phyloP scores from a whole-genome alignment of 1,284 basidiomycete species.

The Serendipita sp. region DNA sequence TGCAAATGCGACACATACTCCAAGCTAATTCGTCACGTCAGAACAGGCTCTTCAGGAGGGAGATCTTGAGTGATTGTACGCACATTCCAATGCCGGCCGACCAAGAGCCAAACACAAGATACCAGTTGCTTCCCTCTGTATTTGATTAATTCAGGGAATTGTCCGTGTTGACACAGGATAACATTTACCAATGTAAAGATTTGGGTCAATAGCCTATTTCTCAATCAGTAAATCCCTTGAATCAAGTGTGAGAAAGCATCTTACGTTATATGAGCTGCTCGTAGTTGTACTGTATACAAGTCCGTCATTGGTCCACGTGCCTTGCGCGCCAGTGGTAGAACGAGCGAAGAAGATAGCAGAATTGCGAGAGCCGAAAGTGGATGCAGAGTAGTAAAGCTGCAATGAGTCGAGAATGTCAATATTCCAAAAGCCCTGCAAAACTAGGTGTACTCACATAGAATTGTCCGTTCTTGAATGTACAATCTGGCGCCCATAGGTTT shows the following conservation, averaged over 20 bases:
- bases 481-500: conserved; percentile 36
- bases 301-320: conserved; percentile 34
- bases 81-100: conserved; percentile 16
- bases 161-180: too few species aligned
- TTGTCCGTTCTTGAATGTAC: conserved; percentile 29
- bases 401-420: not conserved
- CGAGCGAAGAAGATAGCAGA: conserved; percentile 19
- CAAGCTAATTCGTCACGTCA: not conserved
- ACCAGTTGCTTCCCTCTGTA: conserved; percentile 14
- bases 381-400: conserved; percentile 22
- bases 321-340: conserved; percentile 17
- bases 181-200: conserved; percentile 10
- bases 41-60: not conserved
- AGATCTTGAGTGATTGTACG: conserved; percentile 25
- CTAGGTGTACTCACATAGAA: conserved; percentile 27
- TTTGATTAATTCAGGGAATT: not conserved
- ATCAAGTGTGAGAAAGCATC: conserved; percentile 11
- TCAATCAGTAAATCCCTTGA: not conserved
- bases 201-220: conserved; percentile 37
- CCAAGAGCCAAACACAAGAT: conserved; percentile 16
- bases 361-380: conserved; percentile 18
- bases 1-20: not conserved
- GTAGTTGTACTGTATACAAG: conserved; percentile 32
- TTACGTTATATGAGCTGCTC: conserved; percentile 34
- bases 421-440: not conserved